phyloP scores from a whole-genome alignment of 179 eudicot genomes.

The Drosera spatulata region DNA sequence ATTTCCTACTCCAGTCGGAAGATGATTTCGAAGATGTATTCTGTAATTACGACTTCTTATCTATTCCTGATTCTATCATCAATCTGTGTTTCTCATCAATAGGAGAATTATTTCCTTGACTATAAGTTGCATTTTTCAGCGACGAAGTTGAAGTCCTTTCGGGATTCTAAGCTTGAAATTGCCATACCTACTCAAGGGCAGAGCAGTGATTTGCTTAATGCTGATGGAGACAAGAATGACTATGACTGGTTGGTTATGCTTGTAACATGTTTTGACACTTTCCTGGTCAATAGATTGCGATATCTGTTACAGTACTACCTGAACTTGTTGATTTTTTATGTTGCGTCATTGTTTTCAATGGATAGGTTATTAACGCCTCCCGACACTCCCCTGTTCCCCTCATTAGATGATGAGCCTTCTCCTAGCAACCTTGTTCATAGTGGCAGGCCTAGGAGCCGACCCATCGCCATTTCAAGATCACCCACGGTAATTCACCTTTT shows the following conservation, averaged over 20 bases:
- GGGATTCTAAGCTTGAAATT: constrained; percentile 63
- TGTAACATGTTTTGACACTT: no score
- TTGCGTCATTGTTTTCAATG: constrained; percentile 8
- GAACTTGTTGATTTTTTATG: constrained; percentile 5
- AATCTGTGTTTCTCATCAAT: constrained; percentile 4
- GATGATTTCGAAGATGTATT: constrained; percentile 18
- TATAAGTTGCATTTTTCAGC: constrained; percentile 31
- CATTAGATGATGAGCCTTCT: constrained; percentile 80
- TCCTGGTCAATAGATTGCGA: no score
- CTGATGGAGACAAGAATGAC: constrained; percentile 32
- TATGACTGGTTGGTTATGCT: constrained; percentile 35
- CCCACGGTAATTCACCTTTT: constrained; percentile 49
- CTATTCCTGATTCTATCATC: constrained; percentile 5
- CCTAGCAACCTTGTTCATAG: constrained; percentile 42
- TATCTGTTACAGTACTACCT: no score
- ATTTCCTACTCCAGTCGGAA: constrained; percentile 69
- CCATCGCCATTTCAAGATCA: constrained; percentile 81
- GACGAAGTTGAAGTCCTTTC: constrained; percentile 47
- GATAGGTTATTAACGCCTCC: constrained; percentile 97
- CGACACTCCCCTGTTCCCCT: constrained; percentile 84
- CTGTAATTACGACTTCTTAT: constrained; percentile 33
- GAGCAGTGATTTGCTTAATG: constrained; percentile 82
- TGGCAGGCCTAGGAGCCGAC: constrained; percentile 82
- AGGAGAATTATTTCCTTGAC: constrained; percentile 2
- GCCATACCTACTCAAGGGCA: constrained; percentile 68